Evolutionary conservation across 768 basidiomycete genomes (phyloP).

Genomic region (Tephrocybe sp.): DNA sequence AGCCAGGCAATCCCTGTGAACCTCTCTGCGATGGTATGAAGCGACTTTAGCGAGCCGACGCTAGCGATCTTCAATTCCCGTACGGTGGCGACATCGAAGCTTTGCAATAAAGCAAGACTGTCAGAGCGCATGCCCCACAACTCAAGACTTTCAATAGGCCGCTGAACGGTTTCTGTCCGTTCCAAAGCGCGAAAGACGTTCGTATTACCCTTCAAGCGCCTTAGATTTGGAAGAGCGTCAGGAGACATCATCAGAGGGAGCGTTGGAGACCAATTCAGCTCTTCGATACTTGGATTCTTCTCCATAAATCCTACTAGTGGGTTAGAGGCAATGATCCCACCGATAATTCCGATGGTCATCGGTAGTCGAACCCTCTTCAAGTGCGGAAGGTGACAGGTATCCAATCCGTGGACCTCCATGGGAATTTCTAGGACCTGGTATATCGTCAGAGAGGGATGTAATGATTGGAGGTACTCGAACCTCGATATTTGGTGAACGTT

Average conservation of each 20-base stretch:
- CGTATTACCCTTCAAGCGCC: constrained; percentile 32
- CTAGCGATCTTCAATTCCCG: constrained; percentile 32
- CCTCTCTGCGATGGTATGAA: constrained; percentile 32
- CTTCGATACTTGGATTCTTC: constrained; percentile 45
- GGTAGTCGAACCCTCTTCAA: constrained; percentile 42
- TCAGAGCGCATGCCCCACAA: constrained; percentile 29
- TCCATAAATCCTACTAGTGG: constrained; percentile 40
- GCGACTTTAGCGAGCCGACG: constrained; percentile 26
- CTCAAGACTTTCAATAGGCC: constrained; percentile 36
- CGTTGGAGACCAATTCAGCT: constrained; percentile 46
- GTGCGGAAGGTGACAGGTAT: constrained; percentile 36
- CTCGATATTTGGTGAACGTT: constrained; percentile 26
- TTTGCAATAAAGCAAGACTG: constrained; percentile 27
- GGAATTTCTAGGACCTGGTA: constrained; percentile 44
- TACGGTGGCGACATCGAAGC: constrained; percentile 28
- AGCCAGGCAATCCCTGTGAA: constrained; percentile 44
- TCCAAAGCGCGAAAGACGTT: constrained; percentile 37
- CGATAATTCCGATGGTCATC: constrained; percentile 37
- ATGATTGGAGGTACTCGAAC: constrained; percentile 17
- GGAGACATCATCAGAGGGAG: constrained; percentile 31
- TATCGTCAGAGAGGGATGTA: not conserved
- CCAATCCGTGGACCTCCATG: constrained; percentile 40
- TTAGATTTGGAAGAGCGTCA: constrained; percentile 40
- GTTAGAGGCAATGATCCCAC: constrained; percentile 29
- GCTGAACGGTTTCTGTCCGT: constrained; percentile 16